Evolutionary conservation across 2,329 filamentous ascomycete species (phyloP).

Genomic region (Fusarium cyanostomum): DNA sequence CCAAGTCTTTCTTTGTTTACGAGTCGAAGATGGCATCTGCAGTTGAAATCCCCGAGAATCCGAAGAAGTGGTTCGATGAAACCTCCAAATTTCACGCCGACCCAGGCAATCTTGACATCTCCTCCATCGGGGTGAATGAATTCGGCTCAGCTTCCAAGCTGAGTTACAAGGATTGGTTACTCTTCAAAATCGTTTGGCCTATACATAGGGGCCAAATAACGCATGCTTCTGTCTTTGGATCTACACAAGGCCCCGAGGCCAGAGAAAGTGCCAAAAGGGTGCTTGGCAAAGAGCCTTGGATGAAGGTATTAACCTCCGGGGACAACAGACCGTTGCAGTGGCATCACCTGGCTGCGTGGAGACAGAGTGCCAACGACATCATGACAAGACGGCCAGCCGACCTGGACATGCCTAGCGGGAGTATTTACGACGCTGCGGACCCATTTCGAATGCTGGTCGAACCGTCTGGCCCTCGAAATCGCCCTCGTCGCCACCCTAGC

Average conservation of each 20-base stretch:
- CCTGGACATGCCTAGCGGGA: neutral
- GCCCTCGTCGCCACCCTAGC: neutral
- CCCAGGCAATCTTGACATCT: too few species aligned
- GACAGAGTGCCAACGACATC: neutral
- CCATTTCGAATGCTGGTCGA: neutral
- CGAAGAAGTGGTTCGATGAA: too few species aligned
- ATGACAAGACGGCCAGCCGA: neutral
- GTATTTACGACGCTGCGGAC: neutral
- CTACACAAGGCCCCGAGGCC: neutral
- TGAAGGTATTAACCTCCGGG: neutral
- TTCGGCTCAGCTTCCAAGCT: conserved; percentile 2
- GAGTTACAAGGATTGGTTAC: neutral
- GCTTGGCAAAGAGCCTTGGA: neutral
- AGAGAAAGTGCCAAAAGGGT: neutral
- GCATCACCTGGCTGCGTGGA: neutral
- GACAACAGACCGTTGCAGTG: neutral
- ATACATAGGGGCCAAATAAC: neutral
- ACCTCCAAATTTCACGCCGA: too few species aligned
- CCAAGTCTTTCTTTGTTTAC: too few species aligned
- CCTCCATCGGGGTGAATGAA: neutral
- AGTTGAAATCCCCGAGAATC: too few species aligned
- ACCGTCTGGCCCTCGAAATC: neutral
- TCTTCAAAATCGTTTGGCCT: neutral
- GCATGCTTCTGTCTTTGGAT: neutral
- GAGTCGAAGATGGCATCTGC: too few species aligned